Evolutionary conservation across 2,329 filamentous ascomycete species (phyloP).

Genomic region (Apiospora phragmitis): DNA sequence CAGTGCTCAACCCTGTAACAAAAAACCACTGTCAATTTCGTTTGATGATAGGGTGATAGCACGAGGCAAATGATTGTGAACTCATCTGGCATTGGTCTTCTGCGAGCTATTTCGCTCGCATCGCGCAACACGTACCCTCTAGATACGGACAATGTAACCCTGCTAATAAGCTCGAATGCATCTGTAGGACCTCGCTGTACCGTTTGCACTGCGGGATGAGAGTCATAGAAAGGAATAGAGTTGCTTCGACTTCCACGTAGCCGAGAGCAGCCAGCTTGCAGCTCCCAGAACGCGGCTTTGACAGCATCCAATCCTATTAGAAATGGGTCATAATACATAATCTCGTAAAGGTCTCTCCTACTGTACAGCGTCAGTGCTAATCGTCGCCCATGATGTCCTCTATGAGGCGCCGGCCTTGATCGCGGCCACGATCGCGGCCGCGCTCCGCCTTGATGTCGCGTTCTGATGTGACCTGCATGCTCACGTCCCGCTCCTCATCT

Average conservation of each 20-base stretch:
- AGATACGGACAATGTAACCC: background rate
- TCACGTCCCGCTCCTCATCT: conserved; percentile 33
- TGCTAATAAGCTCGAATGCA: background rate
- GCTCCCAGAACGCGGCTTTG: background rate
- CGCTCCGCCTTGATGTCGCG: conserved; percentile 23
- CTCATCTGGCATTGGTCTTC: background rate
- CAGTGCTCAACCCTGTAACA: too few species aligned
- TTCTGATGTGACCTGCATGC: conserved; percentile 19
- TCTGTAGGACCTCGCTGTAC: background rate
- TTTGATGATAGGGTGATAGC: background rate
- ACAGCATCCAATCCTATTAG: background rate
- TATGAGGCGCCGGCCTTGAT: conserved; percentile 13
- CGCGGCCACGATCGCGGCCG: conserved; percentile 14
- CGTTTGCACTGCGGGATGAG: too few species aligned
- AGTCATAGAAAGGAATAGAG: too few species aligned
- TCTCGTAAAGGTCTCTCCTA: background rate
- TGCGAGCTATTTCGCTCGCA: background rate
- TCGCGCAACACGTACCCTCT: background rate
- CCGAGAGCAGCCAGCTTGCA: background rate
- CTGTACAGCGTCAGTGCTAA: background rate
- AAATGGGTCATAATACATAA: conserved; percentile 1
- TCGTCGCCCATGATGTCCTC: background rate
- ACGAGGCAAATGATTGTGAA: background rate
- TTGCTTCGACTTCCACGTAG: background rate
- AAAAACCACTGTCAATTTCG: background rate